Percentiles rank a stretch among this genome's conserved stretches.
Conservation (phyloP, 768 basidiomycete genomes). For the Suillus bovinus region DNA sequence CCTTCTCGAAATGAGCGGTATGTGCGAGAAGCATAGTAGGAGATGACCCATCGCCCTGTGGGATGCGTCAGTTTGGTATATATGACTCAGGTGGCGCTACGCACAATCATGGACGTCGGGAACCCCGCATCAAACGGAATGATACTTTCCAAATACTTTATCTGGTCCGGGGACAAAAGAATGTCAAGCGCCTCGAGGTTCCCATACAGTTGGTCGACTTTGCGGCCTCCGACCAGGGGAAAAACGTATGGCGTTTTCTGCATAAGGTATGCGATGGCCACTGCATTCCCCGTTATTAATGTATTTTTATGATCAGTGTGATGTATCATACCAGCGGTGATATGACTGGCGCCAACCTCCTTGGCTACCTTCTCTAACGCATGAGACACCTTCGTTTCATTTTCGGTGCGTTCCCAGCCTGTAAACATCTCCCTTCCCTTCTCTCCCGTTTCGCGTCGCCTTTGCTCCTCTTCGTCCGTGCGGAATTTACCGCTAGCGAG, state of each 20-base stretch:
- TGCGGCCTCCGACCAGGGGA: conserved; percentile 37
- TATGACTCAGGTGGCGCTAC: conserved; percentile 10
- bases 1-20: conserved; percentile 11
- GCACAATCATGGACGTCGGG: conserved; percentile 30
- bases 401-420: conserved; percentile 48
- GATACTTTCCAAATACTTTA: conserved; percentile 30
- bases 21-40: conserved; percentile 1
- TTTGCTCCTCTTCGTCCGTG: conserved; percentile 32
- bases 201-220: conserved; percentile 35
- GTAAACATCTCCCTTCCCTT: conserved; percentile 26
- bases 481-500: conserved; percentile 36
- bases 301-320: background rate
- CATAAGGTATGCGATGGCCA: conserved; percentile 42
- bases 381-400: conserved; percentile 41
- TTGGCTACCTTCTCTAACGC: conserved; percentile 52
- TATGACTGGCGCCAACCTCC: conserved; percentile 47
- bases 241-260: conserved; percentile 41
- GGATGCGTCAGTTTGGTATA: background rate
- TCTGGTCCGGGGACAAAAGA: conserved; percentile 32
- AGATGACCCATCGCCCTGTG: conserved; percentile 6
- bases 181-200: conserved; percentile 40
- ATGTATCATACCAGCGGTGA: conserved; percentile 34
- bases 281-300: conserved; percentile 8
- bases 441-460: conserved; percentile 26
- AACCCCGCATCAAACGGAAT: conserved; percentile 37